Evolutionary conservation across 768 basidiomycete species (phyloP).

Genomic region (Tephrocybe sp.): DNA sequence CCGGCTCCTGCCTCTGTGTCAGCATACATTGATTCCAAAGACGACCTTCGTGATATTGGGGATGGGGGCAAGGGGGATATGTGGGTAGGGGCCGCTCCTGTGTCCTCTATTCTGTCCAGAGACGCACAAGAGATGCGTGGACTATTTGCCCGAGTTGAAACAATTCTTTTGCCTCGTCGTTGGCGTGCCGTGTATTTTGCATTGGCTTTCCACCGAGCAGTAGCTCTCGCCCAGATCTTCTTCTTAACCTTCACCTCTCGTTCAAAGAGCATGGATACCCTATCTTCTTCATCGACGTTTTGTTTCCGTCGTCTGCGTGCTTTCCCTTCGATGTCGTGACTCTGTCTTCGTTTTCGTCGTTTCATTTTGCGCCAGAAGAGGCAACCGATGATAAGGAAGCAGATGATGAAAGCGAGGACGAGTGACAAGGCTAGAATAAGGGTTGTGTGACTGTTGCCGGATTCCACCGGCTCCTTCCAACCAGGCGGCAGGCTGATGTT

Average conservation of each 20-base stretch:
- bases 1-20: neutral
- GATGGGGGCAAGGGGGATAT: slow-evolving; percentile 18
- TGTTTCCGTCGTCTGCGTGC: slow-evolving; percentile 24
- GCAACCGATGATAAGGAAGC: slow-evolving; percentile 57
- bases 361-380: slow-evolving; percentile 56
- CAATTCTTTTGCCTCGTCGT: slow-evolving; percentile 45
- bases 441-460: slow-evolving; percentile 33
- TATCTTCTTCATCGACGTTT: slow-evolving; percentile 25
- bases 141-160: slow-evolving; percentile 21
- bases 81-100: slow-evolving; percentile 4
- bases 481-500: slow-evolving; percentile 50
- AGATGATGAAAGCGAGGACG: slow-evolving; percentile 59
- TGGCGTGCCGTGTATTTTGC: slow-evolving; percentile 59
- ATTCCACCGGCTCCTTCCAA: slow-evolving; percentile 36
- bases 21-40: slow-evolving; percentile 21
- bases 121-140: slow-evolving; percentile 26
- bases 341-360: slow-evolving; percentile 27
- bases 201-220: slow-evolving; percentile 67
- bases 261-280: slow-evolving; percentile 30
- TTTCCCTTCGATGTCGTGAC: slow-evolving; percentile 52
- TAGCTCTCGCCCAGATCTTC: slow-evolving; percentile 63
- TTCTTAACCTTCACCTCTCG: slow-evolving; percentile 49
- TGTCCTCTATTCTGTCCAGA: slow-evolving; percentile 9
- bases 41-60: slow-evolving; percentile 29
- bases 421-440: slow-evolving; percentile 59